Conservation (phyloP, 352 stramenopile genomes). For the Peronosclerospora sorghi region DNA sequence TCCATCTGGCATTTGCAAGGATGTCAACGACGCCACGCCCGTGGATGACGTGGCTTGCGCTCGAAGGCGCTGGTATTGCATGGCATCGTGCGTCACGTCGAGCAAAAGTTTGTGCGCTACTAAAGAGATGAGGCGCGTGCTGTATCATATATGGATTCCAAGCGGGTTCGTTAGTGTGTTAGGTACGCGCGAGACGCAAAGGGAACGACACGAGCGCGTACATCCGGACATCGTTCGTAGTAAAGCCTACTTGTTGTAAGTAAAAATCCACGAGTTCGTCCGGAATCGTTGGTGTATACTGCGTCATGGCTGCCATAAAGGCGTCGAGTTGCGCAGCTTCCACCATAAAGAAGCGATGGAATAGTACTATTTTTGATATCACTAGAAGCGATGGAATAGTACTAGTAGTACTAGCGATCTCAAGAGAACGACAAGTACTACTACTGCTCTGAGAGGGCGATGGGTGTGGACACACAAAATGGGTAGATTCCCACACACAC, state of each 20-base stretch:
- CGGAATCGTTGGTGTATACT: slow-evolving; percentile 55
- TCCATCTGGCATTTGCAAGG: slow-evolving; percentile 6
- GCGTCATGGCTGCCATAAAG: slow-evolving; percentile 50
- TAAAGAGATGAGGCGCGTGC: slow-evolving; percentile 52
- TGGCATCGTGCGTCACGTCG: slow-evolving; percentile 65
- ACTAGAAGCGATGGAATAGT: too few species aligned
- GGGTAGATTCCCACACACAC: too few species aligned
- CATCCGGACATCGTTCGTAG: slow-evolving; percentile 56
- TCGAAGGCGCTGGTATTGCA: slow-evolving; percentile 71
- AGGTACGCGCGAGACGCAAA: background rate
- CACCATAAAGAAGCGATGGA: too few species aligned
- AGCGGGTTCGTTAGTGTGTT: background rate
- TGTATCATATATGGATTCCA: slow-evolving; percentile 16
- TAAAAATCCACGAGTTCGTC: slow-evolving; percentile 71
- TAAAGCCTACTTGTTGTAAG: slow-evolving; percentile 59
- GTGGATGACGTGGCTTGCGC: slow-evolving; percentile 12
- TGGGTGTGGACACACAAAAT: too few species aligned
- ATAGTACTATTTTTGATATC: too few species aligned
- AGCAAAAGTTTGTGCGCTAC: slow-evolving; percentile 73
- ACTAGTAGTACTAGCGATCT: too few species aligned
- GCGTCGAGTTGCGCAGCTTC: slow-evolving; percentile 47
- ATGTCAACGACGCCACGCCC: slow-evolving; percentile 1
- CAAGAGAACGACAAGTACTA: too few species aligned
- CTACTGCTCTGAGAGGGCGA: too few species aligned
- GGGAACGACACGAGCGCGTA: slow-evolving; percentile 13